Conservation (phyloP, 2,329 filamentous ascomycete genomes). For the Mycosphaerelloides madeirae region DNA sequence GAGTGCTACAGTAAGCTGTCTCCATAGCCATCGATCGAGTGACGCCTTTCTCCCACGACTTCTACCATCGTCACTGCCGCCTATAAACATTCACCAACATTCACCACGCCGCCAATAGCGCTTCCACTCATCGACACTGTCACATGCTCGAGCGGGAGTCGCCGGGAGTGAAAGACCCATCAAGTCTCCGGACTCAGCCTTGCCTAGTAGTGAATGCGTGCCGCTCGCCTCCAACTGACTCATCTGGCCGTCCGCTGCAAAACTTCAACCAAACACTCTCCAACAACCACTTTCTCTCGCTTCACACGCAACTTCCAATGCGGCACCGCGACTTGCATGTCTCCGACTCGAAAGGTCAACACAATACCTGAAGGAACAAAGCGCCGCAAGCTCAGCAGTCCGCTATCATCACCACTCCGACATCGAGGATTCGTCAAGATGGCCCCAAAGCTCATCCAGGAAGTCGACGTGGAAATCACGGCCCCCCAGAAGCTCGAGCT, state of each 20-base stretch:
- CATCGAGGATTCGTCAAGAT: slow-evolving; percentile 18
- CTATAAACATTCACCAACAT: background rate
- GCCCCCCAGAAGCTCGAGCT: slow-evolving; percentile 47
- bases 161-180: no score
- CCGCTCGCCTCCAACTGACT: slow-evolving; percentile 16
- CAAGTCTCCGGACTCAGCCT: background rate
- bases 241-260: slow-evolving; percentile 8
- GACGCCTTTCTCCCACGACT: no score
- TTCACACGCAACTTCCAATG: slow-evolving; percentile 16
- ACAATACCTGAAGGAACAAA: slow-evolving; percentile 28
- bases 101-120: background rate
- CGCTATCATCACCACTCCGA: slow-evolving; percentile 10
- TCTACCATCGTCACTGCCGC: no score
- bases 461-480: slow-evolving; percentile 25
- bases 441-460: slow-evolving; percentile 29
- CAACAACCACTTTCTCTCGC: background rate
- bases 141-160: background rate
- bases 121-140: background rate
- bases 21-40: no score
- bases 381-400: slow-evolving; percentile 23
- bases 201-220: slow-evolving; percentile 15
- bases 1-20: background rate
- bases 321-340: slow-evolving; percentile 24
- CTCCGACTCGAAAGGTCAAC: slow-evolving; percentile 24
- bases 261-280: no score